Evolutionary conservation across 352 stramenopile genomes (phyloP).

Genomic region (Blastocystis sp.): DNA sequence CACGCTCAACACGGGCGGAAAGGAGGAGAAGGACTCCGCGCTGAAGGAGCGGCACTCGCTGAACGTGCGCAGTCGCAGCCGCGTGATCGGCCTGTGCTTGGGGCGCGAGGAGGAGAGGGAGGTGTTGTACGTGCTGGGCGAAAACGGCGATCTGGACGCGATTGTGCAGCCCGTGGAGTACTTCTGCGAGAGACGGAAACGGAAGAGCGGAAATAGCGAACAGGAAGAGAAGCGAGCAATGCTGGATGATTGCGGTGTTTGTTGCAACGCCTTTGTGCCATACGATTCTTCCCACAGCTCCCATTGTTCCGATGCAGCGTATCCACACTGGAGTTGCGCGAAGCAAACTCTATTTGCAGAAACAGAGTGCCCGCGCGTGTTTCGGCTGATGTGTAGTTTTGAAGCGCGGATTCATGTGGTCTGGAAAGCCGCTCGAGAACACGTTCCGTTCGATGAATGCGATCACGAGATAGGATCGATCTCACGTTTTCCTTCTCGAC

Average conservation of each 20-base stretch:
- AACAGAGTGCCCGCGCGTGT: too few species aligned
- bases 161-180: slow-evolving; percentile 12
- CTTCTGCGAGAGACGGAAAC: slow-evolving; percentile 25
- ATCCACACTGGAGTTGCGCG: too few species aligned
- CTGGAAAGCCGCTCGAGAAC: background rate
- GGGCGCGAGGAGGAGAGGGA: background rate
- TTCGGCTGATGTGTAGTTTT: background rate
- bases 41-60: slow-evolving; percentile 41
- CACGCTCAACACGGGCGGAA: slow-evolving; percentile 29
- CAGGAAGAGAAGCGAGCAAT: slow-evolving; percentile 23
- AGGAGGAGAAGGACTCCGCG: slow-evolving; percentile 43
- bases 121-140: slow-evolving; percentile 20
- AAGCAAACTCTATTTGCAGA: too few species aligned
- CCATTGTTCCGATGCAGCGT: too few species aligned
- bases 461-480: slow-evolving; percentile 17
- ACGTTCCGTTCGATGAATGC: background rate
- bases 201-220: background rate
- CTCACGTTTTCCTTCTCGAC: slow-evolving; percentile 46
- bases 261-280: background rate
- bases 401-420: slow-evolving; percentile 3
- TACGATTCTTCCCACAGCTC: too few species aligned
- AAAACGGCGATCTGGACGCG: slow-evolving; percentile 60
- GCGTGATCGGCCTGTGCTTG: slow-evolving; percentile 10
- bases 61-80: slow-evolving; percentile 56
- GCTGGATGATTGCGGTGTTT: slow-evolving; percentile 37